Percentiles rank a stretch among this genome's conserved stretches.
These are phyloP conservation scores for Aspergillus diversus DNA, from an alignment of 495 filamentous ascomycete genomes.

Conservation along the genomic window DNA sequence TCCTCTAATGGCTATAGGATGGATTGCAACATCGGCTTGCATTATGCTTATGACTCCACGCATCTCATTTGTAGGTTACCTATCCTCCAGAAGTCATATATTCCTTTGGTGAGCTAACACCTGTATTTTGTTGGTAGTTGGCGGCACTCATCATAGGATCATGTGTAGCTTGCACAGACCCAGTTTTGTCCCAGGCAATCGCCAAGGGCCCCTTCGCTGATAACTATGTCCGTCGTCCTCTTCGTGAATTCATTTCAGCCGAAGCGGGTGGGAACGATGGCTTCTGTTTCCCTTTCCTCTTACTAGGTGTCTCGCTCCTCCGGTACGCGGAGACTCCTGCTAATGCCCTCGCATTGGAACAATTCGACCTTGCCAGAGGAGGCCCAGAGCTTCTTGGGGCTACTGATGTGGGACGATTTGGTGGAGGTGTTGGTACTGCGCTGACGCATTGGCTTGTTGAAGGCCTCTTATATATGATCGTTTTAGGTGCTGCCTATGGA, in stretches of 20 bases:
- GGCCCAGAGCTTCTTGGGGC: conserved; percentile 36
- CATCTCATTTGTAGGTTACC: conserved; percentile 36
- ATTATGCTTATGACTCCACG: conserved; percentile 41
- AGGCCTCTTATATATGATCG: conserved; percentile 45
- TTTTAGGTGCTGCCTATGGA: conserved; percentile 41
- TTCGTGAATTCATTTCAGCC: conserved; percentile 65
- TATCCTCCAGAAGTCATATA: not conserved
- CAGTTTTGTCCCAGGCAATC: conserved; percentile 62
- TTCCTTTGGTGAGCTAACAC: conserved; percentile 2
- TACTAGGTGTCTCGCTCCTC: conserved; percentile 58
- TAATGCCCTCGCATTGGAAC: conserved; percentile 24
- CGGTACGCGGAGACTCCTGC: conserved; percentile 51
- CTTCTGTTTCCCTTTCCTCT: conserved; percentile 62
- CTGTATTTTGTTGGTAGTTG: conserved; percentile 42
- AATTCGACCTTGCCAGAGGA: conserved; percentile 29
- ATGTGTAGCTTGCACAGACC: conserved; percentile 65
- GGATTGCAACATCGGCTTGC: conserved; percentile 41
- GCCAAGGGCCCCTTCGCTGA: conserved; percentile 66
- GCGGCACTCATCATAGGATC: conserved; percentile 62
- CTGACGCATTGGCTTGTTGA: conserved; percentile 47
- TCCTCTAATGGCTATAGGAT: conserved; percentile 42
- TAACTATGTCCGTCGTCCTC: conserved; percentile 57
- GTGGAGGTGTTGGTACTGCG: conserved; percentile 36
- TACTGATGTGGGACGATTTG: conserved; percentile 37
- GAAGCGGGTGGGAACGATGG: conserved; percentile 66